phyloP scores from a whole-genome alignment of 2,329 filamentous ascomycete genomes.

The Fusarium veterinarium region DNA sequence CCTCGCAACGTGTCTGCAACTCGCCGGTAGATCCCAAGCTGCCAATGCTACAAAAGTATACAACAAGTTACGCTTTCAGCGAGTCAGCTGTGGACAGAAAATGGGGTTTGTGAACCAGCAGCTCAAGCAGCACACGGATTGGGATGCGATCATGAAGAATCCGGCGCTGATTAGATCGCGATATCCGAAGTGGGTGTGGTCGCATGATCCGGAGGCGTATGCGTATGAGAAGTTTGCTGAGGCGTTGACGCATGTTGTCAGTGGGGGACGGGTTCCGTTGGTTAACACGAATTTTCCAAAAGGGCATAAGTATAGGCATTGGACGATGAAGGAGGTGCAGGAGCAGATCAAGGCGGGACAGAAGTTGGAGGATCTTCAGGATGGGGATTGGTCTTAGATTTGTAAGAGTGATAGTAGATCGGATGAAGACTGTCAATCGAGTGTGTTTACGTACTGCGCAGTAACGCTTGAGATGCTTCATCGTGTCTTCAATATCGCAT shows the following conservation, averaged over 20 bases:
- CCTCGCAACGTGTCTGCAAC: slow-evolving; percentile 23
- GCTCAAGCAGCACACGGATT: slow-evolving; percentile 32
- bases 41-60: slow-evolving; percentile 21
- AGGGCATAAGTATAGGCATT: slow-evolving; percentile 30
- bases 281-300: slow-evolving; percentile 25
- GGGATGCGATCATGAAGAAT: slow-evolving; percentile 31
- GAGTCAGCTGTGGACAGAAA: slow-evolving; percentile 16
- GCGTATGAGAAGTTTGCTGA: slow-evolving; percentile 34
- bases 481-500: too few species aligned
- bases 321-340: slow-evolving; percentile 34
- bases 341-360: slow-evolving; percentile 27
- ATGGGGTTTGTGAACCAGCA: slow-evolving; percentile 32
- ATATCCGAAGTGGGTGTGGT: slow-evolving; percentile 32
- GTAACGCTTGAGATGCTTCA: accelerated
- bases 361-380: slow-evolving; percentile 30
- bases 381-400: slow-evolving; percentile 25
- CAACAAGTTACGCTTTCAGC: slow-evolving; percentile 26
- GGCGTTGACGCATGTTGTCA: slow-evolving; percentile 22
- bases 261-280: slow-evolving; percentile 22
- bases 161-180: slow-evolving; percentile 21
- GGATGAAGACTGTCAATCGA: neutral
- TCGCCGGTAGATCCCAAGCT: slow-evolving; percentile 6
- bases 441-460: accelerated
- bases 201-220: slow-evolving; percentile 29
- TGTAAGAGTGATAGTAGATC: neutral